phyloP scores from a whole-genome alignment of 148 eudicot species.

The Drosera capensis region DNA sequence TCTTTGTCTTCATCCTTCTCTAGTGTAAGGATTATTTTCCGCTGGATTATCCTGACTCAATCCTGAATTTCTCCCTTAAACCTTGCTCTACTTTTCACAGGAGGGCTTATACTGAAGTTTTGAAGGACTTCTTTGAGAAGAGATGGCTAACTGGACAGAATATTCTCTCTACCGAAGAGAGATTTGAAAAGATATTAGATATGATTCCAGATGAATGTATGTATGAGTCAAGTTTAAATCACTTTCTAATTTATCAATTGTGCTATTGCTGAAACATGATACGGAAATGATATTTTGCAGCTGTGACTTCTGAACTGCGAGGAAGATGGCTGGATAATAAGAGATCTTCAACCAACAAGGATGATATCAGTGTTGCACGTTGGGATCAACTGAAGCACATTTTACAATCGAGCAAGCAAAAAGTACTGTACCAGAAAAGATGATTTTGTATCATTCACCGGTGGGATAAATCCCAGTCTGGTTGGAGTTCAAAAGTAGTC shows the following conservation, averaged over 20 bases:
- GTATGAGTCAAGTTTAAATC: too few species aligned
- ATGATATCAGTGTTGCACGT: conserved; percentile 38
- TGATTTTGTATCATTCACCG: not conserved
- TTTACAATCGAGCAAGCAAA: conserved; percentile 60
- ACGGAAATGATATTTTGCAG: conserved; percentile 23
- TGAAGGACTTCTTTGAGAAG: conserved; percentile 46
- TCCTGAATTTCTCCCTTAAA: not conserved
- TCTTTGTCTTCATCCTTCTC: conserved; percentile 59
- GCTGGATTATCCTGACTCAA: not conserved
- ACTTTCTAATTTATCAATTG: conserved; percentile 1
- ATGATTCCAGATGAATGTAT: conserved; percentile 90
- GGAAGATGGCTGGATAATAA: conserved; percentile 70
- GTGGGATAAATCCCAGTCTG: not conserved
- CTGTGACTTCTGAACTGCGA: conserved; percentile 53
- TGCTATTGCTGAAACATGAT: not conserved
- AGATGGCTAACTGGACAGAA: conserved; percentile 44
- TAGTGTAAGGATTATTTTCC: conserved; percentile 36
- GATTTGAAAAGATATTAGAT: conserved; percentile 73
- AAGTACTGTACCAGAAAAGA: conserved; percentile 29
- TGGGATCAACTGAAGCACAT: conserved; percentile 65
- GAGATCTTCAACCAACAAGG: conserved; percentile 38
- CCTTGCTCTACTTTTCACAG: conserved; percentile 24
- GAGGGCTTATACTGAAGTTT: conserved; percentile 68
- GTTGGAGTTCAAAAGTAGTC: not conserved
- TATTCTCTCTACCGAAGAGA: conserved; percentile 48